Evolutionary conservation across 2,329 filamentous ascomycete species (phyloP).

Genomic region (Nannizziopsis barbatae): DNA sequence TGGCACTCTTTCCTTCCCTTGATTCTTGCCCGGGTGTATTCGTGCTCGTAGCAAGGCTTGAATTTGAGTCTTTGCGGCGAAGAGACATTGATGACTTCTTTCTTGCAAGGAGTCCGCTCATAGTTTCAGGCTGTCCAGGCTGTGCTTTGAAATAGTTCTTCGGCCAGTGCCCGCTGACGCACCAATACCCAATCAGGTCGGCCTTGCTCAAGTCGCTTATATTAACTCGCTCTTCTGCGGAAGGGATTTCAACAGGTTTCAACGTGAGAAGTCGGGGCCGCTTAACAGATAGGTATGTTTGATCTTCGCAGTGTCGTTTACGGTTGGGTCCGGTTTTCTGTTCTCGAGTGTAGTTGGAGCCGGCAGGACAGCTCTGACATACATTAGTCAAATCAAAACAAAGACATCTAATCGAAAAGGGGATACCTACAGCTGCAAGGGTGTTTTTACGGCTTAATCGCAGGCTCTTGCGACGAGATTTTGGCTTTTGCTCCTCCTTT

Average conservation of each 20-base stretch:
- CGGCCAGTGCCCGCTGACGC: constrained; percentile 19
- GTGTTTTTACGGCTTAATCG: no score
- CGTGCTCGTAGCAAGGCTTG: constrained; percentile 13
- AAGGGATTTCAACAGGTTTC: background rate
- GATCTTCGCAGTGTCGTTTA: no score
- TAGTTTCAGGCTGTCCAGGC: constrained; percentile 1
- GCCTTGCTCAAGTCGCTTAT: background rate
- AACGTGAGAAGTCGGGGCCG: no score
- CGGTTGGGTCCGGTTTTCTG: no score
- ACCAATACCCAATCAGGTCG: constrained; percentile 21
- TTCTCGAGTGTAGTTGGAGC: no score
- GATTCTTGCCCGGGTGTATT: constrained; percentile 15
- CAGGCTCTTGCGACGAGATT: no score
- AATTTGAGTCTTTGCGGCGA: constrained; percentile 17
- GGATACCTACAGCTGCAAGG: no score
- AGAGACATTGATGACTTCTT: constrained; percentile 17
- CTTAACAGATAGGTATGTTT: no score
- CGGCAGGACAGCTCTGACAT: no score
- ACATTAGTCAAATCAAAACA: no score
- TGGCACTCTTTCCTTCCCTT: constrained; percentile 17
- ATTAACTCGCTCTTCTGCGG: background rate
- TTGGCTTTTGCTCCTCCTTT: no score
- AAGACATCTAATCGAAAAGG: no score
- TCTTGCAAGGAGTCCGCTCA: constrained; percentile 19
- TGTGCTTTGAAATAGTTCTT: constrained; percentile 20